A percentile compares a stretch with the other conserved stretches of the same genome.
These are phyloP conservation scores for Thuidium tamariscinum DNA, from an alignment of 225 moss, liverwort and hornwort genomes.

Conservation along the genomic window DNA sequence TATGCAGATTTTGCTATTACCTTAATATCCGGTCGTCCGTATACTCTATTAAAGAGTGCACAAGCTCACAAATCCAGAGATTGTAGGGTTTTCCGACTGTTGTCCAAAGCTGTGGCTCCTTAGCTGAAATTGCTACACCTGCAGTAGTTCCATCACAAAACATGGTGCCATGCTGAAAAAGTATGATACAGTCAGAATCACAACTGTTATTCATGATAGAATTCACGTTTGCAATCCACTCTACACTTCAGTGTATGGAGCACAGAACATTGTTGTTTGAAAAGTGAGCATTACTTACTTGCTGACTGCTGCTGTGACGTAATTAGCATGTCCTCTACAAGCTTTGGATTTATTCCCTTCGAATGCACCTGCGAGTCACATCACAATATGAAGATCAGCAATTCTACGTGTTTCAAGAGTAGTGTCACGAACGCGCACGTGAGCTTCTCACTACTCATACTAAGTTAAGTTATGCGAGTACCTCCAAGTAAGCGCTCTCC, in stretches of 20 bases:
- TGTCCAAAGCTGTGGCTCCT: conserved; percentile 61
- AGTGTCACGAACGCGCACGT: background rate
- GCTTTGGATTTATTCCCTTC: conserved; percentile 60
- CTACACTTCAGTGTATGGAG: background rate
- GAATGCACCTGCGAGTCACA: conserved; percentile 49
- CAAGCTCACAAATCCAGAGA: conserved; percentile 73
- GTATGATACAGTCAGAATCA: background rate
- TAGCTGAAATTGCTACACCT: conserved; percentile 48
- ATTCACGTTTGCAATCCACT: background rate
- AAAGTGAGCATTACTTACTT: conserved; percentile 26
- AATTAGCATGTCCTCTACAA: conserved; percentile 54
- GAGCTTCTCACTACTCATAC: background rate
- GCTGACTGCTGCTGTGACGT: conserved; percentile 46
- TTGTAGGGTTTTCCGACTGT: conserved; percentile 61
- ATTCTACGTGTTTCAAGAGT: background rate
- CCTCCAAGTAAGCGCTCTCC: conserved; percentile 90
- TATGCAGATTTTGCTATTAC: conserved; percentile 25
- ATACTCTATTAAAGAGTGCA: conserved; percentile 63
- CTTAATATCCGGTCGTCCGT: conserved; percentile 65
- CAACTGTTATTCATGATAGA: background rate
- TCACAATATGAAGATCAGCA: background rate
- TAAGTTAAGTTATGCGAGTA: conserved; percentile 5
- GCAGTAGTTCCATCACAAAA: background rate
- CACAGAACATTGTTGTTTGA: background rate
- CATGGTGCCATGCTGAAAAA: background rate